Conservation (phyloP, 2,329 filamentous ascomycete species). For the Biscogniauxia mediterranea region DNA sequence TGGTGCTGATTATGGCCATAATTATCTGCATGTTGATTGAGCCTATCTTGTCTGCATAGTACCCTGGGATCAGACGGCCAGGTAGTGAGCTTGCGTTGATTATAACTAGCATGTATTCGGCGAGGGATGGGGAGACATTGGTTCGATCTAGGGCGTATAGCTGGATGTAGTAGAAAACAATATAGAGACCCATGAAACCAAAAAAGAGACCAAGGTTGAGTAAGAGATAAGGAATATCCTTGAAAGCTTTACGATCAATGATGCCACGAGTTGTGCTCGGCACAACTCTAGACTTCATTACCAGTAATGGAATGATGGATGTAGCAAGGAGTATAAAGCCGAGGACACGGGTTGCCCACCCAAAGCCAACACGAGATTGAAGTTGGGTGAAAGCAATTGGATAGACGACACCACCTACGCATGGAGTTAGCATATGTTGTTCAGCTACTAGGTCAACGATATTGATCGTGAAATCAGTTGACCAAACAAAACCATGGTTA, state of each 20-base stretch:
- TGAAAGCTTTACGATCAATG: slow-evolving; percentile 1
- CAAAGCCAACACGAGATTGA: slow-evolving; percentile 14
- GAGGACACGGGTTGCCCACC: slow-evolving; percentile 18
- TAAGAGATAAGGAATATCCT: slow-evolving; percentile 1
- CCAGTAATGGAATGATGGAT: slow-evolving; percentile 6
- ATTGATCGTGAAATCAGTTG: too few species aligned
- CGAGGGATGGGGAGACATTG: slow-evolving; percentile 1
- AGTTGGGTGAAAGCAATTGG: slow-evolving; percentile 13
- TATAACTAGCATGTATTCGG: slow-evolving; percentile 17
- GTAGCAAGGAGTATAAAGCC: slow-evolving; percentile 16
- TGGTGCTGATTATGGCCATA: slow-evolving; percentile 8
- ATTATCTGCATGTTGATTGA: slow-evolving; percentile 14
- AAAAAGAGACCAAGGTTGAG: slow-evolving; percentile 2
- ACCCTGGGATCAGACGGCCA: slow-evolving; percentile 13
- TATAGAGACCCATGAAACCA: slow-evolving; percentile 5
- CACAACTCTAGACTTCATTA: slow-evolving; percentile 10
- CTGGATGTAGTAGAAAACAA: slow-evolving; percentile 6
- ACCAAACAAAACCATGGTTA: too few species aligned
- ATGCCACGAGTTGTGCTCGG: neutral
- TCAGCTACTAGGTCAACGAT: neutral
- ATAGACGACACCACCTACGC: slow-evolving; percentile 19
- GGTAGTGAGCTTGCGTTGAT: slow-evolving; percentile 18
- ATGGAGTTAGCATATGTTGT: neutral
- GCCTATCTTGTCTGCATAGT: slow-evolving; percentile 15
- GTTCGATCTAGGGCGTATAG: slow-evolving; percentile 8